Conservation (phyloP, 2,329 filamentous ascomycete genomes). For the Albifimbria verrucaria region DNA sequence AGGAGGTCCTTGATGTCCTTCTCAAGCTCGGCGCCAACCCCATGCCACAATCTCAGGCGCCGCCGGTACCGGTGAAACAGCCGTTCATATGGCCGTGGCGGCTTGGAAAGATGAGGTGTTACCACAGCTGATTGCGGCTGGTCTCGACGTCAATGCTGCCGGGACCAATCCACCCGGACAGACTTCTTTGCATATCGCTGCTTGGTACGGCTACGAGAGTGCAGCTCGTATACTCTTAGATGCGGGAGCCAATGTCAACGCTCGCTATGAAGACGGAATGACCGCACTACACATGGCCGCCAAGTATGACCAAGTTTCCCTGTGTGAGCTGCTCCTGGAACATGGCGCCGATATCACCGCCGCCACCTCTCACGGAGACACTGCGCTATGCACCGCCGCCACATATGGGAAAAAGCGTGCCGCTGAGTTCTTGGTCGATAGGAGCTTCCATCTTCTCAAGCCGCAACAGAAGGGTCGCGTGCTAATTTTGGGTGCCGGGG, state of each 20-base stretch:
- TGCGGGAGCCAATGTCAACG: not conserved
- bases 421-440: not conserved
- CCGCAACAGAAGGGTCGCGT: not conserved
- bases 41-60: not conserved
- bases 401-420: not conserved
- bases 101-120: not conserved
- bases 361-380: not conserved
- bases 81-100: not conserved
- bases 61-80: not conserved
- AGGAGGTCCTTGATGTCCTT: not conserved
- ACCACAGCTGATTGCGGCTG: not conserved
- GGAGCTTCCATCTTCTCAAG: not conserved
- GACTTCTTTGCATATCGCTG: not conserved
- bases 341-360: not conserved
- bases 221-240: not conserved
- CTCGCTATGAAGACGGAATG: not conserved
- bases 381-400: not conserved
- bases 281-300: not conserved
- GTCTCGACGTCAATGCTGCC: not conserved
- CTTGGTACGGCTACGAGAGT: not conserved
- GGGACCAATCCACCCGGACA: not conserved
- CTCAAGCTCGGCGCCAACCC: not conserved
- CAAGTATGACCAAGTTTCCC: not conserved
- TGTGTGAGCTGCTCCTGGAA: not conserved
- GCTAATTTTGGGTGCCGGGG: not conserved